Conservation (phyloP, 2,329 filamentous ascomycete genomes). For the Basipetospora chlamydospora region DNA sequence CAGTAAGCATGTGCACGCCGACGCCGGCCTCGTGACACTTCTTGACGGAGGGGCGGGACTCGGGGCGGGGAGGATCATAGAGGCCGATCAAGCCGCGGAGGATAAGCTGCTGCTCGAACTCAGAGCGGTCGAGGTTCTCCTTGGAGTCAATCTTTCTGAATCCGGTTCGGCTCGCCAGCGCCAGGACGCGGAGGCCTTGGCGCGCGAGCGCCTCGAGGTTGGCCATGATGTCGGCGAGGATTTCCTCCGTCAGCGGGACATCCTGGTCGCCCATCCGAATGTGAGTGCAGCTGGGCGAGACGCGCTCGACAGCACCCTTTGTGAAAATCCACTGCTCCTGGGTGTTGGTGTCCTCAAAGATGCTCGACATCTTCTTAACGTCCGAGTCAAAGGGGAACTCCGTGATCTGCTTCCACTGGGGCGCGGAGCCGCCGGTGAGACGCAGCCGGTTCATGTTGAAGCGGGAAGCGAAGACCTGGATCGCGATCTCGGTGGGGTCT, state of each 20-base stretch:
- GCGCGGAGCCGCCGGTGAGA: slow-evolving; percentile 27
- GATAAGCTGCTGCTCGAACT: slow-evolving; percentile 44
- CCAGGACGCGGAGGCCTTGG: slow-evolving; percentile 55
- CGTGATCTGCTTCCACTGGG: slow-evolving; percentile 32
- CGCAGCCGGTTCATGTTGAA: slow-evolving; percentile 47
- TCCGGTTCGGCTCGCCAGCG: slow-evolving; percentile 38
- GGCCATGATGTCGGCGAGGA: slow-evolving; percentile 40
- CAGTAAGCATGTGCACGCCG: slow-evolving; percentile 55
- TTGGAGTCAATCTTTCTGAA: slow-evolving; percentile 13
- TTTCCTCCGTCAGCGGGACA: slow-evolving; percentile 33
- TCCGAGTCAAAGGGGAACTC: slow-evolving; percentile 64
- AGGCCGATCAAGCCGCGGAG: slow-evolving; percentile 58
- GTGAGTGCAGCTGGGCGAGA: slow-evolving; percentile 46
- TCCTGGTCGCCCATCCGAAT: slow-evolving; percentile 29
- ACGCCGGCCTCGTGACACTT: slow-evolving; percentile 47
- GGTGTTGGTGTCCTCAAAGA: slow-evolving; percentile 33
- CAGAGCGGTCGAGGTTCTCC: slow-evolving; percentile 30
- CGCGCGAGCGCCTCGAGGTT: slow-evolving; percentile 56
- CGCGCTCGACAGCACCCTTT: slow-evolving; percentile 56
- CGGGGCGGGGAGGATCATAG: slow-evolving; percentile 58
- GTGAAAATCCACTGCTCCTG: slow-evolving; percentile 37
- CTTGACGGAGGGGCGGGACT: slow-evolving; percentile 44
- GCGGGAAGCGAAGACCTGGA: slow-evolving; percentile 58
- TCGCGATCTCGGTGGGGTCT: slow-evolving; percentile 54
- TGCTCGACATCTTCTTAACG: slow-evolving; percentile 64